Base-by-base conservation (phyloP, 1,284 basidiomycete genomes). In the Moniliophthora roreri region DNA sequence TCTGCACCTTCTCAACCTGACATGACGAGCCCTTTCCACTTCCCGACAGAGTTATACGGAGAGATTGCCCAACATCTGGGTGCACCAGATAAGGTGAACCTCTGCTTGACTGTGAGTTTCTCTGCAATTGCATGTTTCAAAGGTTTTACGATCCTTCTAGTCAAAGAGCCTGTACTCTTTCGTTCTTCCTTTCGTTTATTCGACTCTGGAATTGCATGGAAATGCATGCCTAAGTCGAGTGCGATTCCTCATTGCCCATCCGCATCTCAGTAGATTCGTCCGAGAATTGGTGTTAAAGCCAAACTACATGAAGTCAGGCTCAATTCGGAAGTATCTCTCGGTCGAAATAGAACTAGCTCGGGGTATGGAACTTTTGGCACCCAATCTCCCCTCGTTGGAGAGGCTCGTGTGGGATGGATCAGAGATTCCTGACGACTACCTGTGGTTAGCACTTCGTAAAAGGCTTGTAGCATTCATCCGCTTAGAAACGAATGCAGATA, bases 401-500 rank as follows among this genome's bases (percentile, higher is more conserved):
- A 46, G 13, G 18, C 28, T 46, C 56, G 65, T 75, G 36, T 82
- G 80, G 81, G 76, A 80, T 53, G 80, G 76, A 0, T 71, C 75
- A 50, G 79, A 80, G 55, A 63, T 71, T 37, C 71, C 79, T 9
- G 72, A 70, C 39, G 81, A 82, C 52, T 67, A 69, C 16, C 71
- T 82, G 67, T 82, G 80, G 81, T 63, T 69, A 24, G 68, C 69
- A 37, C 61, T 83, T 38, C 69, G 76, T 13, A 55, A 65, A 18
- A 72, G 68, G 80, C 80, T 60, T 64, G 74, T 65, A 7, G 3
- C 24, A 15, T 46, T 32, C 7, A 16, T 28, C 10, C 15, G 35
- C 11, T 47, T 35, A 4, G 15, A 23, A 23, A 46, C 38, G 34
- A 28, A n/a, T 21, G 15, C 24, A 7, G 16, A 18, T 26, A 21